These are phyloP conservation scores for Sporobolomyces roseus DNA, from an alignment of 768 basidiomycete genomes.

Conservation along the genomic window DNA sequence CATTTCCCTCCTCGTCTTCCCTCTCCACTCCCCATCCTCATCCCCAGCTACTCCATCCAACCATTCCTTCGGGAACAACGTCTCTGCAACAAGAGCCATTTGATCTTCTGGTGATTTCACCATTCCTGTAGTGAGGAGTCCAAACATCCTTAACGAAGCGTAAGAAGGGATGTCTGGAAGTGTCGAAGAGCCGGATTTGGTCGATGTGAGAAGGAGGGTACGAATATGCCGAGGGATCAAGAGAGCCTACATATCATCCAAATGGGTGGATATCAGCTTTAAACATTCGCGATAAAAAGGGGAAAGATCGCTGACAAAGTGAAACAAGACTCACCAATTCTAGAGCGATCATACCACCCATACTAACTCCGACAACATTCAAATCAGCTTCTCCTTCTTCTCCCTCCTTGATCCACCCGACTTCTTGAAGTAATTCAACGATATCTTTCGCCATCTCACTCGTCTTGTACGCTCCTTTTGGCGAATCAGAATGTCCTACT, in stretches of 20 bases:
- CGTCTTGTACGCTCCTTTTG: constrained; percentile 26
- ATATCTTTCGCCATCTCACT: constrained; percentile 39
- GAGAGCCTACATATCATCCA: too few species aligned
- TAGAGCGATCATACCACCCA: constrained; percentile 44
- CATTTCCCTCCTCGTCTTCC: constrained; percentile 13
- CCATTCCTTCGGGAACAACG: constrained; percentile 35
- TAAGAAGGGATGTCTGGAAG: background rate
- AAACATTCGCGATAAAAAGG: background rate
- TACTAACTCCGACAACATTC: constrained; percentile 37
- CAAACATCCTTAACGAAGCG: background rate
- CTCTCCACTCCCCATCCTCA: constrained; percentile 13
- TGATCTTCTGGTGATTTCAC: constrained; percentile 24
- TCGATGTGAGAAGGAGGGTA: constrained; percentile 39
- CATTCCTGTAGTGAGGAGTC: constrained; percentile 5
- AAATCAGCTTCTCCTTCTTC: background rate
- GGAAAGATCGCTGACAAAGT: background rate
- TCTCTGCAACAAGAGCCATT: constrained; percentile 22
- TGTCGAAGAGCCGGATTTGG: constrained; percentile 17
- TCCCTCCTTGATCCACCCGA: constrained; percentile 23
- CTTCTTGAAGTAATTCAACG: constrained; percentile 32
- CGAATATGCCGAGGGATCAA: constrained; percentile 27
- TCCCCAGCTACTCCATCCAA: constrained; percentile 22
- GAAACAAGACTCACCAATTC: constrained; percentile 25
- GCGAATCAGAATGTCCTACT: constrained; percentile 37
- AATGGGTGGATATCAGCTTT: too few species aligned